Evolutionary conservation across 495 filamentous ascomycete genomes (phyloP).

Genomic region (Lineolata rhizophorae): DNA sequence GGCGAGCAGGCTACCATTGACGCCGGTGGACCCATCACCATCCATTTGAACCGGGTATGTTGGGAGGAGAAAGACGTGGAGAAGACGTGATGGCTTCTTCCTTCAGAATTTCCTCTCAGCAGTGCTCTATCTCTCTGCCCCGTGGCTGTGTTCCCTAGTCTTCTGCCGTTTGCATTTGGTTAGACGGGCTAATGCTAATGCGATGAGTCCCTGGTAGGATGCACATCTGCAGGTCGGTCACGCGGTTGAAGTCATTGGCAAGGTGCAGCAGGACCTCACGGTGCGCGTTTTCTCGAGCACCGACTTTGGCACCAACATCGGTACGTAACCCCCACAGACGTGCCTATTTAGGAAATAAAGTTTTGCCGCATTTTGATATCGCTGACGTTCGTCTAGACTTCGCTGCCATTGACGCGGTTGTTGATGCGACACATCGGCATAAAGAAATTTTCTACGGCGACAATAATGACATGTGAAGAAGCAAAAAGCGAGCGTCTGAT

Average conservation of each 20-base stretch:
- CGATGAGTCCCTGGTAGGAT: slow-evolving; percentile 27
- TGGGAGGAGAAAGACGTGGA: too few relatives aligned
- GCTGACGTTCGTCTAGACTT: slow-evolving; percentile 34
- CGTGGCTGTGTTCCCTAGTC: too few relatives aligned
- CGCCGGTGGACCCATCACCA: slow-evolving; percentile 48
- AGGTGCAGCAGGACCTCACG: slow-evolving; percentile 60
- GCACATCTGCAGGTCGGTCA: slow-evolving; percentile 57
- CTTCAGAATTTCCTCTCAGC: neutral
- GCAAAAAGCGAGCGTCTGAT: too few relatives aligned
- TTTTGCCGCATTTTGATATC: neutral
- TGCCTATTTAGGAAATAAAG: neutral
- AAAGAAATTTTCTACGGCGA: slow-evolving; percentile 56
- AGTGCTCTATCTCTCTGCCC: neutral
- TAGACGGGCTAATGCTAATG: neutral
- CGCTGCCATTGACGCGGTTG: slow-evolving; percentile 55
- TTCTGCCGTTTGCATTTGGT: neutral
- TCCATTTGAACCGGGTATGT: slow-evolving; percentile 48
- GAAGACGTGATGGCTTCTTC: neutral
- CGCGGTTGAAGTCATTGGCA: slow-evolving; percentile 74
- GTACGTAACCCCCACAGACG: slow-evolving; percentile 23
- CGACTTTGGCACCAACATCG: slow-evolving; percentile 56
- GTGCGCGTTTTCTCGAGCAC: slow-evolving; percentile 52
- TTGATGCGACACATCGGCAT: slow-evolving; percentile 71
- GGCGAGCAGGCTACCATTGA: slow-evolving; percentile 66
- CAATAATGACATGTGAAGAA: too few relatives aligned